phyloP scores from a whole-genome alignment of 257 asterid species.

The Gentiana macrophylla region DNA sequence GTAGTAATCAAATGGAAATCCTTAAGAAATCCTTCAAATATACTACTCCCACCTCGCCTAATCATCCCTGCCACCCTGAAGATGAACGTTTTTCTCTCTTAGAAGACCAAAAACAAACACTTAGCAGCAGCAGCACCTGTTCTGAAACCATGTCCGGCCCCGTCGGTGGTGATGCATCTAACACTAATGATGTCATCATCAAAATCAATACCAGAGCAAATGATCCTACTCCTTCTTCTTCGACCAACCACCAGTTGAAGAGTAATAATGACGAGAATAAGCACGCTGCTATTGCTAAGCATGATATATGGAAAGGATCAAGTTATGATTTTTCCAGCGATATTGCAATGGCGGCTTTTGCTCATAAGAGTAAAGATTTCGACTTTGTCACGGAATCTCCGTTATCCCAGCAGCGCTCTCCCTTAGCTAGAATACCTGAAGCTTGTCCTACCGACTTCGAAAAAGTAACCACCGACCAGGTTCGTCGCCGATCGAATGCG shows the following conservation, averaged over 20 bases:
- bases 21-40: slow-evolving; percentile 24
- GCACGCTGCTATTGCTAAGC: background rate
- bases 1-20: slow-evolving; percentile 14
- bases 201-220: slow-evolving; percentile 10
- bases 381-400: slow-evolving; percentile 37
- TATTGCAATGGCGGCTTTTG: slow-evolving; percentile 16
- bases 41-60: slow-evolving; percentile 1
- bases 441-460: slow-evolving; percentile 26
- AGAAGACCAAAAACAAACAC: slow-evolving; percentile 1
- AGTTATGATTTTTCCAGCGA: slow-evolving; percentile 49
- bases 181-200: slow-evolving; percentile 13
- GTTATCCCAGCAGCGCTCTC: slow-evolving; percentile 20
- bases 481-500: slow-evolving; percentile 41
- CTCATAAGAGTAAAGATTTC: slow-evolving; percentile 23
- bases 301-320: slow-evolving; percentile 24
- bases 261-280: slow-evolving; percentile 5
- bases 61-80: slow-evolving; percentile 9
- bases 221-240: slow-evolving; percentile 4
- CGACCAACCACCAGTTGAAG: slow-evolving; percentile 8
- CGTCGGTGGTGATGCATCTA: slow-evolving; percentile 11
- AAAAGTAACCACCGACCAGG: slow-evolving; percentile 22
- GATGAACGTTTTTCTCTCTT: slow-evolving; percentile 21
- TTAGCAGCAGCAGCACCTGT: background rate
- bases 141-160: background rate
- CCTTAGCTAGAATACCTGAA: slow-evolving; percentile 41